These are phyloP conservation scores for Cladorrhinum sp. DNA, from an alignment of 2,329 filamentous ascomycete genomes.

Conservation along the genomic window DNA sequence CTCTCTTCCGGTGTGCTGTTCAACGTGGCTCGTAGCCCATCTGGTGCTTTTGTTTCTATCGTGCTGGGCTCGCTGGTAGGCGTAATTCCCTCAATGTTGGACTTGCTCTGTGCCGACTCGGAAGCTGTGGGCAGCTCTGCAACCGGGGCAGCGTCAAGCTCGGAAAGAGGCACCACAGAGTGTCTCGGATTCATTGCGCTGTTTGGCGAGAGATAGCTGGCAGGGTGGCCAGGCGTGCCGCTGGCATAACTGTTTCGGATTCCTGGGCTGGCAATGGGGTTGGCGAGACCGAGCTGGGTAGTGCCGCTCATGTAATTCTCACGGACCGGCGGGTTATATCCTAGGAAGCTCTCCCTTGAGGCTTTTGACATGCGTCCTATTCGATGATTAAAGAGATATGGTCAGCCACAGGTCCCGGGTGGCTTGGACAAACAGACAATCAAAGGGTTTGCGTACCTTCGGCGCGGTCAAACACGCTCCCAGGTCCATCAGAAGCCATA, in stretches of 20 bases:
- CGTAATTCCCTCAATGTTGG: neutral
- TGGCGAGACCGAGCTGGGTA: conserved; percentile 2
- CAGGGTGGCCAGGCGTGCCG: neutral
- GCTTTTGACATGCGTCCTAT: conserved; percentile 16
- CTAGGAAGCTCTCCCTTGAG: conserved; percentile 5
- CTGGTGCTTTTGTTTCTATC: neutral
- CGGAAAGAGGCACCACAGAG: neutral
- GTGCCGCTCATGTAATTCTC: conserved; percentile 5
- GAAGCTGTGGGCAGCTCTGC: neutral
- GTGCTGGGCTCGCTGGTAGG: neutral
- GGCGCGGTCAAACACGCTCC: conserved; percentile 15
- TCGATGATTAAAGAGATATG: neutral
- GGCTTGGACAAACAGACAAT: neutral
- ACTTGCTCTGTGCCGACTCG: neutral
- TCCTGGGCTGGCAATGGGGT: conserved; percentile 1
- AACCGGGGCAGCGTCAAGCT: conserved; percentile 18
- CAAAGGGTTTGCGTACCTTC: conserved; percentile 13
- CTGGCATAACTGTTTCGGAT: neutral
- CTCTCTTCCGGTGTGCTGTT: conserved; percentile 27
- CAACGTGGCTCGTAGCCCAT: conserved; percentile 25
- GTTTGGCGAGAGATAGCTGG: conserved; percentile 7
- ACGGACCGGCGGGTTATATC: neutral
- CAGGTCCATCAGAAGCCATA: conserved; percentile 10
- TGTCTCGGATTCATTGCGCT: neutral
- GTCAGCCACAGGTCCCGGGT: neutral